Evolutionary conservation across 441 rosid species (phyloP), one percentile per base, ranked within the genome.

Genomic region (Metrosideros polymorpha): DNA sequence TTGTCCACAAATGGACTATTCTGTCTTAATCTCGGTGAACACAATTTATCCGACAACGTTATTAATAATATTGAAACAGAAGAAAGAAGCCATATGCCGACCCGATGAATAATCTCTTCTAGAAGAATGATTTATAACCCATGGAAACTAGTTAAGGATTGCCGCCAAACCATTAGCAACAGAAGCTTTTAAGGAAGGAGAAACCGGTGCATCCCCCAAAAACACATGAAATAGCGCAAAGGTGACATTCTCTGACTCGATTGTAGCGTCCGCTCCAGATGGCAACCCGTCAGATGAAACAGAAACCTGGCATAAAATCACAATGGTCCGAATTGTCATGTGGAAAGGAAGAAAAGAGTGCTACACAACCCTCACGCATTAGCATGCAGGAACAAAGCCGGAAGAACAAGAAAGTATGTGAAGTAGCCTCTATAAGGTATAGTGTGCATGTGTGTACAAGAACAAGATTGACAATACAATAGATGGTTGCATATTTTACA

Each of bases 201-300:
- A 94, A 89, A 96, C 99, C 4, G 98, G 93, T 87, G 93, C 66
- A 89, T 89, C 93, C 56, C 98, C 98, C 18, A 93, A 91, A 90
- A 94, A 95, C 66, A 94, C 97, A 90, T 97, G 94, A 61, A 92
- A 97, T 75, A 97, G 91, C 7, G 98, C 93, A 83, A 77, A 90
- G 54, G 92, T 88, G 82, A 94, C 98, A 76, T 90, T 92, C 57
- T 86, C 66, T 15, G 99, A 97, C 89, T 91, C 93, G 24, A 96
- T 91, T 32, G 87, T 90, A 84, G 98, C 95, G 87, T 93, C 94
- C 43, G 85, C 92, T 49, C 82, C 53, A 42, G 92, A 89, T 43
- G 96, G 97, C 85, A 91, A 86, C 79, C 93, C 95, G 56, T 90
- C 90, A 6, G 94, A 84, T 39, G 98, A 97, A 87, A 97, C 91